Base-by-base conservation (phyloP, 2,329 filamentous ascomycete species). In the Exophiala calicioides region DNA sequence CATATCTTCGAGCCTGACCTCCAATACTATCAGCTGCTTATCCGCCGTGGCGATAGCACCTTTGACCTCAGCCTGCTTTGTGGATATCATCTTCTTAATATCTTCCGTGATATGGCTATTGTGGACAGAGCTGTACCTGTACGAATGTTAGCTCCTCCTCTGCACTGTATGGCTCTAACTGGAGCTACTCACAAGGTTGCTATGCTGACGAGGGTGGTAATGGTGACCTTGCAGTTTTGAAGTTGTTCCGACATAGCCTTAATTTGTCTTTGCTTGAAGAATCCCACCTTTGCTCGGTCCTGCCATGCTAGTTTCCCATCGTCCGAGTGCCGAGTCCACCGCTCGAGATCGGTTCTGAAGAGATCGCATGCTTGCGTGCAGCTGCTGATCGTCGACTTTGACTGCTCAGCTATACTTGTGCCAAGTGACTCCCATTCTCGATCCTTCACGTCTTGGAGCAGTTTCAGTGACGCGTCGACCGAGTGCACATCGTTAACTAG, bases 351-450 rank as follows among this genome's bases (percentile, higher is more conserved):
- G 20, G 15, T 40, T 61, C n/a, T n/a, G n/a, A n/a, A n/a, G n/a
- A n/a, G n/a, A n/a, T n/a, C n/a, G n/a, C n/a, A n/a, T n/a, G n/a
- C n/a, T n/a, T n/a, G n/a, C n/a, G n/a, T n/a, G n/a, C n/a, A n/a
- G n/a, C n/a, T n/a, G n/a, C n/a, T n/a, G n/a, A n/a, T n/a, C n/a
- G n/a, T n/a, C n/a, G n/a, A n/a, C n/a, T n/a, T n/a, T n/a, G n/a
- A n/a, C n/a, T n/a, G n/a, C n/a, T n/a, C n/a, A n/a, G n/a, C n/a
- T n/a, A n/a, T n/a, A n/a, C n/a, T n/a, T n/a, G n/a, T n/a, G n/a
- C n/a, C n/a, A n/a, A n/a, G n/a, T n/a, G n/a, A n/a, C n/a, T n/a
- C 47, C 65, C 61, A 67, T 32, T 66, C 63, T 56, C 43, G 33
- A 10, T 64, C 60, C 34, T 62, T 50, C 27, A 67, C n/a, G n/a